These are phyloP conservation scores for Pseudotsuga menziesii DNA, from an alignment of 75 land plant genomes.

Conservation along the genomic window DNA sequence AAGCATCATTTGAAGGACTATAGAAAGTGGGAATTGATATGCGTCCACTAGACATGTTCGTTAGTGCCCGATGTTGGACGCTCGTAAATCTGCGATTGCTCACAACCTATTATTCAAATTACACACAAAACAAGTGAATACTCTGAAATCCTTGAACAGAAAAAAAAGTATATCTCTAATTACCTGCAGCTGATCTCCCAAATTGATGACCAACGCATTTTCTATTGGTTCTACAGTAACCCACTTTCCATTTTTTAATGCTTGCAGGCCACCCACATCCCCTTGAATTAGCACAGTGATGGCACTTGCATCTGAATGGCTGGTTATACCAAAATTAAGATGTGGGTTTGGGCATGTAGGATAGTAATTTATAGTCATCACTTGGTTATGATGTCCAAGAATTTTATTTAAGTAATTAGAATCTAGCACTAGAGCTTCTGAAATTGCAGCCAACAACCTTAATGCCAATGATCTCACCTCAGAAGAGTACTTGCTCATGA, in stretches of 20 bases:
- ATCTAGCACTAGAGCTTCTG: conserved; percentile 49
- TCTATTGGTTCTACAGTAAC: conserved; percentile 21
- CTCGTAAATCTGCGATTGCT: conserved; percentile 58
- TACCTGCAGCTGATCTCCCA: conserved; percentile 23
- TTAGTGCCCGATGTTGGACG: conserved; percentile 41
- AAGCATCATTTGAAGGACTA: conserved; percentile 39
- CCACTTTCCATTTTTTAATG: conserved; percentile 28
- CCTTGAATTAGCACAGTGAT: conserved; percentile 34
- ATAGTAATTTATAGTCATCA: conserved; percentile 28
- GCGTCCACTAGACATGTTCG: conserved; percentile 22
- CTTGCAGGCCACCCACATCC: conserved; percentile 35
- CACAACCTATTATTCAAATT: conserved; percentile 11
- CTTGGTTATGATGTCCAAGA: conserved; percentile 40
- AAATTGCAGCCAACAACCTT: conserved; percentile 34
- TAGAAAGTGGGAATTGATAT: conserved; percentile 60
- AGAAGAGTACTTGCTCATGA: conserved; percentile 28
- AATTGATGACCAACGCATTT: conserved; percentile 37
- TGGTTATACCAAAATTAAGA: conserved; percentile 16
- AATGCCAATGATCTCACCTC: conserved; percentile 18
- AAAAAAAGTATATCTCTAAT: no score
- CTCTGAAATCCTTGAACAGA: no score
- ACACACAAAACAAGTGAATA: no score
- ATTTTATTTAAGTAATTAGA: conserved; percentile 25
- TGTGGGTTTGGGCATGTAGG: conserved; percentile 33
- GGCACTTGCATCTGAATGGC: conserved; percentile 32